Conservation (phyloP, 2,329 filamentous ascomycete genomes). For the Fusarium sp. region DNA sequence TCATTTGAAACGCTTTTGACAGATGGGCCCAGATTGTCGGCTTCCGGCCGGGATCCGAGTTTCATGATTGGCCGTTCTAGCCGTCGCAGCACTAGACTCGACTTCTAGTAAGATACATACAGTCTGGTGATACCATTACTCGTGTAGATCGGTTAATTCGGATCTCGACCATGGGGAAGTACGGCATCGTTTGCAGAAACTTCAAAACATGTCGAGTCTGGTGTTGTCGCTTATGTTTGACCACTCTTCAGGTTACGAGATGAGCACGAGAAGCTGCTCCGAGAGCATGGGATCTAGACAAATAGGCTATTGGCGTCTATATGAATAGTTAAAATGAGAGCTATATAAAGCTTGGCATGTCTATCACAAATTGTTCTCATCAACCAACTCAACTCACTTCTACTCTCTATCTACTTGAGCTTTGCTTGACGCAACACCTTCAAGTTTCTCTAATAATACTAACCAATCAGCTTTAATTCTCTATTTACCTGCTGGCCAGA, state of each 20-base stretch:
- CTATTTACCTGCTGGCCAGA: conserved; percentile 13
- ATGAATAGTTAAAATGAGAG: background rate
- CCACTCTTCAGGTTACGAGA: background rate
- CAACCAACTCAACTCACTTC: background rate
- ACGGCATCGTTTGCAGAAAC: background rate
- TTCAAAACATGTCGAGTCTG: background rate
- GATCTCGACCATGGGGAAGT: background rate
- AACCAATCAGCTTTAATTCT: background rate
- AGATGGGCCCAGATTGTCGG: background rate
- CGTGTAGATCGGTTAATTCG: background rate
- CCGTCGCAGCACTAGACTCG: background rate
- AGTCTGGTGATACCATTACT: background rate
- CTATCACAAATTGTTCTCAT: background rate
- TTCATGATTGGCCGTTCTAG: background rate
- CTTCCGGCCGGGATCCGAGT: background rate
- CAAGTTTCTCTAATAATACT: background rate
- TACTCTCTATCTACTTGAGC: background rate
- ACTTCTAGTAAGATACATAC: background rate
- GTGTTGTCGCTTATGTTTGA: background rate
- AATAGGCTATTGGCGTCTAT: background rate
- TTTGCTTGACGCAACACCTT: conserved; percentile 19
- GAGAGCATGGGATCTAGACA: background rate
- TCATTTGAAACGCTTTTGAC: background rate
- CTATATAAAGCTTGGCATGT: background rate
- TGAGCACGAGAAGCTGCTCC: background rate